Conservation (phyloP, 441 rosid genomes). For the Populus hybrid region DNA sequence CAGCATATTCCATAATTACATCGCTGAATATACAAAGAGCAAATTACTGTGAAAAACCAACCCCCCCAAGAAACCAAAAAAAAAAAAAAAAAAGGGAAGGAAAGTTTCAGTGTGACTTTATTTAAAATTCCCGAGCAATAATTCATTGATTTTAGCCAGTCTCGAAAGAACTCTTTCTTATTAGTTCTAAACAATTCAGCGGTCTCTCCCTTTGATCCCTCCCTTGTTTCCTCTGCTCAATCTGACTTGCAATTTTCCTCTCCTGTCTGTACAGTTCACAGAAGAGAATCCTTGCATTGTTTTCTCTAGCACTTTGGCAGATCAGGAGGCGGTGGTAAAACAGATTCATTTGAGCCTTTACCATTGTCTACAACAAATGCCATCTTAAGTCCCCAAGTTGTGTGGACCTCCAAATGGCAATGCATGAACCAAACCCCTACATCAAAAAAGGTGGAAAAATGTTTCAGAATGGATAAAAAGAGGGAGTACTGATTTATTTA, state of each 20-base stretch:
- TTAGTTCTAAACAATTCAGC: neutral
- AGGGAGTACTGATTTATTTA: neutral
- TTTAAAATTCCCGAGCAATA: neutral
- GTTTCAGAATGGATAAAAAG: neutral
- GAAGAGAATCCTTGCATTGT: neutral
- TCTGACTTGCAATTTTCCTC: neutral
- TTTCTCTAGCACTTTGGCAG: slow-evolving; percentile 66
- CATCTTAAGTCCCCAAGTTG: slow-evolving; percentile 95
- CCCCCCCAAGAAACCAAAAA: neutral
- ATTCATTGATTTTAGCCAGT: neutral
- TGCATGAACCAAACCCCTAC: slow-evolving; percentile 69
- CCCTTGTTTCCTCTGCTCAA: neutral
- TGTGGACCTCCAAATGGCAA: slow-evolving; percentile 78
- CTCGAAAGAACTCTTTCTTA: neutral
- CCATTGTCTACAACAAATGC: slow-evolving; percentile 88
- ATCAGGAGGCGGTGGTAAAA: slow-evolving; percentile 84
- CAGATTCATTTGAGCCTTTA: slow-evolving; percentile 64
- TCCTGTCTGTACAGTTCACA: neutral
- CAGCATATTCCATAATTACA: neutral
- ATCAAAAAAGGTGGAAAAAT: neutral
- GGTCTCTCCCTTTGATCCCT: neutral
- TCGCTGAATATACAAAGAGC: neutral
- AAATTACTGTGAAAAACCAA: neutral
- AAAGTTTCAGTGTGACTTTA: neutral
- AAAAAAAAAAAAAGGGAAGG: neutral